Percentiles rank a stretch among this genome's conserved stretches.
phyloP scores from a whole-genome alignment of 768 basidiomycete genomes.

The Mycena venus region DNA sequence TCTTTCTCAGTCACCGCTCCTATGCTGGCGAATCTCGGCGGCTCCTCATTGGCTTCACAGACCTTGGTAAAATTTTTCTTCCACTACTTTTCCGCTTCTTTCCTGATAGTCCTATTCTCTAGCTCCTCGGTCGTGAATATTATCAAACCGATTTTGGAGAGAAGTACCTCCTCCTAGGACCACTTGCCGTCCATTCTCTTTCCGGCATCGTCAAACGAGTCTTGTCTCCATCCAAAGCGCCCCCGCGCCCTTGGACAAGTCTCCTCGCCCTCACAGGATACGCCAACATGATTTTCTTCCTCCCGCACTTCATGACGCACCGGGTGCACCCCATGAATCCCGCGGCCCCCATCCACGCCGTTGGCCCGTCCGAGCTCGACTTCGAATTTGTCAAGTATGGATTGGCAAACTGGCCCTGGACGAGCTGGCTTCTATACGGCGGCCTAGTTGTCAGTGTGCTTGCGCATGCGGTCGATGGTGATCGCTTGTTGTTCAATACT shows the following conservation, averaged over 20 bases:
- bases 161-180: slow-evolving; percentile 74
- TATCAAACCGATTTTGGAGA: slow-evolving; percentile 84
- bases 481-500: slow-evolving; percentile 63
- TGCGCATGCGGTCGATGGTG: slow-evolving; percentile 76
- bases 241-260: slow-evolving; percentile 49
- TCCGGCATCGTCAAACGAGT: slow-evolving; percentile 74
- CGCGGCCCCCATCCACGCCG: slow-evolving; percentile 61
- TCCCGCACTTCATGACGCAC: slow-evolving; percentile 82
- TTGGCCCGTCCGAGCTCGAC: slow-evolving; percentile 84
- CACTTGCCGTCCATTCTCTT: slow-evolving; percentile 74
- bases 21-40: slow-evolving; percentile 77
- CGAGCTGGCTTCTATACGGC: slow-evolving; percentile 73
- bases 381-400: slow-evolving; percentile 88
- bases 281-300: slow-evolving; percentile 63
- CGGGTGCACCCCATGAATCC: slow-evolving; percentile 66
- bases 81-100: no score
- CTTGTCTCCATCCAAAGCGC: slow-evolving; percentile 51
- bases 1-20: slow-evolving; percentile 88
- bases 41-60: slow-evolving; percentile 75
- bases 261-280: slow-evolving; percentile 77
- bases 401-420: slow-evolving; percentile 70
- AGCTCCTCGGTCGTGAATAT: slow-evolving; percentile 89
- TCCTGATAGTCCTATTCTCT: neutral
- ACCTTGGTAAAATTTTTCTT: no score
- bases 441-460: slow-evolving; percentile 69